phyloP scores from a whole-genome alignment of 768 basidiomycete genomes.

The Mycena venus region DNA sequence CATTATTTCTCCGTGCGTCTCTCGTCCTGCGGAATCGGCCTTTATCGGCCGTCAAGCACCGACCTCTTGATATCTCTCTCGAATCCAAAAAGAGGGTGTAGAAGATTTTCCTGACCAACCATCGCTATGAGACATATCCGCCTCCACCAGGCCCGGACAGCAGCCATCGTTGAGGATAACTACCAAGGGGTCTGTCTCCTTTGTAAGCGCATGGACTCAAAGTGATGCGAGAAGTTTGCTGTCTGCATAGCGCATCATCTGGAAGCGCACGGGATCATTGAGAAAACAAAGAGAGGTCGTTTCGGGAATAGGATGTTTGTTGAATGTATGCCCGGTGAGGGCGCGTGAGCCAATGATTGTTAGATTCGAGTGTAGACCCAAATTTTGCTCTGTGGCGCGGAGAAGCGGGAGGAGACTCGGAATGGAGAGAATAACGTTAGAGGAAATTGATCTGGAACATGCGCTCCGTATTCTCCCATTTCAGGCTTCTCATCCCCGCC shows the following conservation, averaged over 20 bases:
- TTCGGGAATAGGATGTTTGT: conserved; percentile 25
- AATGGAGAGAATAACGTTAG: conserved; percentile 31
- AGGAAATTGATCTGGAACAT: conserved; percentile 36
- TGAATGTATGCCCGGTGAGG: background rate
- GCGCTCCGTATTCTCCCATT: conserved; percentile 21
- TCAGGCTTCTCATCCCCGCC: conserved; percentile 27
- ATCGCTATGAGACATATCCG: conserved; percentile 18
- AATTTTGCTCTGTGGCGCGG: conserved; percentile 10
- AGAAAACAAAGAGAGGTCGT: conserved; percentile 15
- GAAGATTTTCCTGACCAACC: background rate
- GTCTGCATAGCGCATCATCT: conserved; percentile 22
- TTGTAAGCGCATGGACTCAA: conserved; percentile 26
- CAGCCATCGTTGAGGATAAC: conserved; percentile 33
- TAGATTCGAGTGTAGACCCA: conserved; percentile 3
- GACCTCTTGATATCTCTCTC: conserved; percentile 20
- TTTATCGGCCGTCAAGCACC: conserved; percentile 24
- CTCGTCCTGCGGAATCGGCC: conserved; percentile 19
- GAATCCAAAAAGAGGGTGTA: background rate
- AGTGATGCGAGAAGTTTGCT: conserved; percentile 32
- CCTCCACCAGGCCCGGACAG: conserved; percentile 36
- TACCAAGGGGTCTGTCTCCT: conserved; percentile 19
- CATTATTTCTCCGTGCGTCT: conserved; percentile 31
- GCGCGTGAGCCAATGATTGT: conserved; percentile 26
- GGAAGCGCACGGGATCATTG: conserved; percentile 16
- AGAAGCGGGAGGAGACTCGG: conserved; percentile 38